phyloP scores from a whole-genome alignment of 306 rosid genomes.

The Chamaecrista fasciculata region DNA sequence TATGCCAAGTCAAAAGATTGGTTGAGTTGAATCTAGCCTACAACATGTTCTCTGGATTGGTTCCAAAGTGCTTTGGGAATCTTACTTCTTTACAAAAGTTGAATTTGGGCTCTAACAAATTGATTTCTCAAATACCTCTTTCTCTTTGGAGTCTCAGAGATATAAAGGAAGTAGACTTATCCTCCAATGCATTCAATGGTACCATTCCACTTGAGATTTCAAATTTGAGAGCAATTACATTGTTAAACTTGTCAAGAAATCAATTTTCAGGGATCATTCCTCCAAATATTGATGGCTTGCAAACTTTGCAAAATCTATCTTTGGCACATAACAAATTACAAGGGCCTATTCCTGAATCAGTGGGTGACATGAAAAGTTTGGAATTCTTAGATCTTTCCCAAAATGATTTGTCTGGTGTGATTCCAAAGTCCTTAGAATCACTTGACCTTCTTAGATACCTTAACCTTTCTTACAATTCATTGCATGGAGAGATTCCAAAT shows the following conservation, averaged over 20 bases:
- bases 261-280: background rate
- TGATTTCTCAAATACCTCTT: background rate
- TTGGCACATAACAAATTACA: background rate
- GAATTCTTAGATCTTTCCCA: background rate
- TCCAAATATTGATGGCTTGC: background rate
- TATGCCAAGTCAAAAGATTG: background rate
- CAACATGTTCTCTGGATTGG: background rate
- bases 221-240: background rate
- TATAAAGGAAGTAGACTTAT: background rate
- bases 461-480: slow-evolving; percentile 32
- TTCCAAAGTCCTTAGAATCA: slow-evolving; percentile 38
- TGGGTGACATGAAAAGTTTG: background rate
- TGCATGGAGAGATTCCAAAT: slow-evolving; percentile 36
- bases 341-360: background rate
- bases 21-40: background rate
- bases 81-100: background rate
- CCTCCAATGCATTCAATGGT: background rate
- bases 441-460: slow-evolving; percentile 18
- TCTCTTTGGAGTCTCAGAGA: background rate
- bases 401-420: slow-evolving; percentile 28
- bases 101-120: background rate
- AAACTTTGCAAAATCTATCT: background rate
- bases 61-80: background rate
- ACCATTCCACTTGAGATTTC: background rate
- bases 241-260: background rate